A percentile compares a stretch with the other conserved stretches of the same genome.
phyloP scores from a whole-genome alignment of 257 asterid genomes.

The Scutellaria galericulata region DNA sequence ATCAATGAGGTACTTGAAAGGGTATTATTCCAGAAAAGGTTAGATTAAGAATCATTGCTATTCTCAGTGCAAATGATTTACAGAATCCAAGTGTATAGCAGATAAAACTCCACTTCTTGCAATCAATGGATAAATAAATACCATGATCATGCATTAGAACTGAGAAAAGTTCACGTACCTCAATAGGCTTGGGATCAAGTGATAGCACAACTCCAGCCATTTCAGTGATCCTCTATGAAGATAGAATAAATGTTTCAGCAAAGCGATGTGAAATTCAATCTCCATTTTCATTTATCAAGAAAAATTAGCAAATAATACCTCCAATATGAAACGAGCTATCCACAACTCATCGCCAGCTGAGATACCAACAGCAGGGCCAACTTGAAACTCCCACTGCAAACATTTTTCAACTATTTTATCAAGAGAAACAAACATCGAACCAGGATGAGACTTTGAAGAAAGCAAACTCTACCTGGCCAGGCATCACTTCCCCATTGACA shows the following conservation, averaged over 20 bases:
- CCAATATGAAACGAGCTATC: constrained; percentile 85
- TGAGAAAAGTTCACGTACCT: constrained; percentile 39
- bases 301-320: constrained; percentile 46
- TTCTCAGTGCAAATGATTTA: background rate
- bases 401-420: background rate
- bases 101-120: background rate
- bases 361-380: constrained; percentile 85
- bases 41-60: background rate
- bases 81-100: background rate
- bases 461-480: constrained; percentile 64
- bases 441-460: background rate
- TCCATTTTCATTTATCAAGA: background rate
- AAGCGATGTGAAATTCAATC: background rate
- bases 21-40: background rate
- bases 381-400: constrained; percentile 90
- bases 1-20: background rate
- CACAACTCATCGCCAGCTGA: constrained; percentile 83
- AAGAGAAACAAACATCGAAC: background rate
- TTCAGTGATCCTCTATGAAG: constrained; percentile 83
- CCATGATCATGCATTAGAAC: background rate
- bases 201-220: constrained; percentile 77
- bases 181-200: constrained; percentile 84
- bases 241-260: constrained; percentile 21
- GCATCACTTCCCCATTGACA: constrained; percentile 89
- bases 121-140: background rate